Percentiles rank a stretch among this genome's conserved stretches.
Conservation (phyloP, 1,139 yeast species). For the Scheffersomyces stambukii region DNA sequence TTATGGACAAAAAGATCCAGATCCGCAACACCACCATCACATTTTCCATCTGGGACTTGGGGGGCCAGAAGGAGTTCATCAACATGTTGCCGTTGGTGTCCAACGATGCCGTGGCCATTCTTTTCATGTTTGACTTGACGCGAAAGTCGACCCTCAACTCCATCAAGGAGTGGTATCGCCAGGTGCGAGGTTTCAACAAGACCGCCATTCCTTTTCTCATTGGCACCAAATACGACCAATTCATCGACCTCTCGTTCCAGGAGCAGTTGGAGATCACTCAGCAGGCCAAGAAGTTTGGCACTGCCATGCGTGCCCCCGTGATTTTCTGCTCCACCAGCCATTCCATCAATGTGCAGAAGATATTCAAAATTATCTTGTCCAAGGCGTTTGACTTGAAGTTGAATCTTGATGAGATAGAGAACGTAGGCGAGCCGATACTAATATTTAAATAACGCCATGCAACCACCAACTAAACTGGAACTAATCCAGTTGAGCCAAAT, state of each 20-base stretch:
- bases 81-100: slow-evolving; percentile 95
- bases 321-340: slow-evolving; percentile 91
- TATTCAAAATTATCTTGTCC: slow-evolving; percentile 85
- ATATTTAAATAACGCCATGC: slow-evolving; percentile 52
- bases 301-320: slow-evolving; percentile 87
- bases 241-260: slow-evolving; percentile 71
- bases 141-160: slow-evolving; percentile 83
- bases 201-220: slow-evolving; percentile 90
- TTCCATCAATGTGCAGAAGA: slow-evolving; percentile 90
- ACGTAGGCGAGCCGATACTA: slow-evolving; percentile 85
- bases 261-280: slow-evolving; percentile 85
- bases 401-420: slow-evolving; percentile 77
- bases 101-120: slow-evolving; percentile 88
- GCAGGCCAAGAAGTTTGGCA: slow-evolving; percentile 83
- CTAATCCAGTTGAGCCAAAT: too few species aligned
- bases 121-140: slow-evolving; percentile 90
- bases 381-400: slow-evolving; percentile 88
- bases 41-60: slow-evolving; percentile 93
- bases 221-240: slow-evolving; percentile 92
- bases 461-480: not conserved
- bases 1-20: slow-evolving; percentile 86
- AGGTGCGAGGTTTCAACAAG: slow-evolving; percentile 85
- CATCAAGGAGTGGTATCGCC: slow-evolving; percentile 92
- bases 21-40: slow-evolving; percentile 87
- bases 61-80: slow-evolving; percentile 94